phyloP scores from a whole-genome alignment of 2,329 filamentous ascomycete species.

The Pseudogymnoascus sp. region DNA sequence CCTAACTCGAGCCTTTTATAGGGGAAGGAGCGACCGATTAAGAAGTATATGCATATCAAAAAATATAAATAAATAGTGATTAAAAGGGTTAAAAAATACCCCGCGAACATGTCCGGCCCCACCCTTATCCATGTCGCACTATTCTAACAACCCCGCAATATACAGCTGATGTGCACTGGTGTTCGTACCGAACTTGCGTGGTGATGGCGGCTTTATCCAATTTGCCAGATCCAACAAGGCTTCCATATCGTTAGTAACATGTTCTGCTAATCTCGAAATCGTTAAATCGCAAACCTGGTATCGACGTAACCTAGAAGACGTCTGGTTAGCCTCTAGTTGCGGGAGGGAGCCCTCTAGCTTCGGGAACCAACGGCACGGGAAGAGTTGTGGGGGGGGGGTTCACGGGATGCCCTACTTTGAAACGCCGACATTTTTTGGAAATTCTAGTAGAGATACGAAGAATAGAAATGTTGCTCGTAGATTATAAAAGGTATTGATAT shows the following conservation, averaged over 20 bases:
- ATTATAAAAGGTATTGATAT: neutral
- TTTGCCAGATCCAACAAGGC: constrained; percentile 72
- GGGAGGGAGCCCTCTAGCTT: neutral
- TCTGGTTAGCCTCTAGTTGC: neutral
- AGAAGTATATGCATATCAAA: too few relatives aligned
- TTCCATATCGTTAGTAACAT: constrained; percentile 34
- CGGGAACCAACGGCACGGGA: neutral
- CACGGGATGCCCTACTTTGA: constrained; percentile 56
- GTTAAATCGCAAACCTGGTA: constrained; percentile 42
- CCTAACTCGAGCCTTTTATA: too few relatives aligned
- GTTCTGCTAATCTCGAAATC: neutral
- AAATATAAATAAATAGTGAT: too few relatives aligned
- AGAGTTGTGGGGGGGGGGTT: constrained; percentile 25
- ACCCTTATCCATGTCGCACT: neutral
- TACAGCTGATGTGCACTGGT: neutral
- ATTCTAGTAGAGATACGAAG: neutral
- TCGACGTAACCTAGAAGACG: constrained; percentile 49
- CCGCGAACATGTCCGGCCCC: neutral
- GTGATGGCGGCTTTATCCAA: constrained; percentile 81
- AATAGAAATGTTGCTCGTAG: neutral
- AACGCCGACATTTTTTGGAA: constrained; percentile 53
- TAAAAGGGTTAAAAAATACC: neutral
- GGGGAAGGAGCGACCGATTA: too few relatives aligned
- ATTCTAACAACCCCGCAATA: neutral
- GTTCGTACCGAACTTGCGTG: constrained; percentile 22